Conservation (phyloP, 495 filamentous ascomycete species). For the Talaromyces proteolyticus region DNA sequence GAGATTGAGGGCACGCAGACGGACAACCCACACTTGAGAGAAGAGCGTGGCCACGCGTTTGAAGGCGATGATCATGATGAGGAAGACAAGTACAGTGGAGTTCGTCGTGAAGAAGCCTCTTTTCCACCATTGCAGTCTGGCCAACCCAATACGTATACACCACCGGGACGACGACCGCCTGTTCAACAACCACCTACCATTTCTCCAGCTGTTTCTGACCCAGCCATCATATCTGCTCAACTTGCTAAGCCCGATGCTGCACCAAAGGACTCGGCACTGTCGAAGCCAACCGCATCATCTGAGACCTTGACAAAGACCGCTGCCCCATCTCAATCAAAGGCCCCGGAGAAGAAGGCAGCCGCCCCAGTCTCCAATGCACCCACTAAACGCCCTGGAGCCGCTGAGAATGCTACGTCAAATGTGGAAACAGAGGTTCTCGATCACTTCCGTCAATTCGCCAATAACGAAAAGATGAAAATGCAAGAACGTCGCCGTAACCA, state of each 20-base stretch:
- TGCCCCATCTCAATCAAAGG: too few relatives aligned
- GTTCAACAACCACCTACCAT: slow-evolving; percentile 41
- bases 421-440: slow-evolving; percentile 73
- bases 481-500: slow-evolving; percentile 67
- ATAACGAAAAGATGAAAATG: slow-evolving; percentile 65
- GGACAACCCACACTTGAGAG: slow-evolving; percentile 74
- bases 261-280: slow-evolving; percentile 15
- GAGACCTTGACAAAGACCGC: too few relatives aligned
- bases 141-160: slow-evolving; percentile 76
- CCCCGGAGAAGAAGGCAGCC: slow-evolving; percentile 25
- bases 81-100: slow-evolving; percentile 93
- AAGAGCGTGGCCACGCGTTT: slow-evolving; percentile 73
- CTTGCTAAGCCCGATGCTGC: slow-evolving; percentile 46
- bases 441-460: slow-evolving; percentile 79
- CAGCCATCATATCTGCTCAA: slow-evolving; percentile 76
- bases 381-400: slow-evolving; percentile 19
- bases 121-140: slow-evolving; percentile 62
- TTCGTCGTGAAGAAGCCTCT: slow-evolving; percentile 62
- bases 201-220: slow-evolving; percentile 57
- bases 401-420: slow-evolving; percentile 64
- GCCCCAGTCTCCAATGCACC: slow-evolving; percentile 15
- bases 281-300: slow-evolving; percentile 11
- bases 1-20: slow-evolving; percentile 75
- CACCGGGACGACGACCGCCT: slow-evolving; percentile 76
- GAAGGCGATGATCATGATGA: slow-evolving; percentile 75